Conservation (phyloP, 208 protist genomes). For the Wallacemonas sp. region DNA sequence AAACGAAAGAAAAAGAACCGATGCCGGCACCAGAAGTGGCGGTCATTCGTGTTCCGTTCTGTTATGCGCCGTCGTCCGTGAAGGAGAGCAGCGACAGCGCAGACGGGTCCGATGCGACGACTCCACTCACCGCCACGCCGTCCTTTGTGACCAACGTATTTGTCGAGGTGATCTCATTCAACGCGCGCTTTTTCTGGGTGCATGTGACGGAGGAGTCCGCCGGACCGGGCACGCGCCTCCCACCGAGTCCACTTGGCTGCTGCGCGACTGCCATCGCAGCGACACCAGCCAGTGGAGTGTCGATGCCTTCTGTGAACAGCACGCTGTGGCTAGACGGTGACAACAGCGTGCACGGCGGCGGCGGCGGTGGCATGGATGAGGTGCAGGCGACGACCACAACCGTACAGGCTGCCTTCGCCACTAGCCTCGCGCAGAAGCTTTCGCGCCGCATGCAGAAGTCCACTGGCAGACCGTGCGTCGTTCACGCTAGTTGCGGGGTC, state of each 20-base stretch:
- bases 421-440: conserved; percentile 41
- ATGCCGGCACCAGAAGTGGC: conserved; percentile 24
- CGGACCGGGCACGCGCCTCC: background rate
- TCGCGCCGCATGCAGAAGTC: conserved; percentile 22
- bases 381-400: conserved; percentile 1
- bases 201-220: conserved; percentile 49
- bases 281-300: background rate
- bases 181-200: conserved; percentile 58
- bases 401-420: conserved; percentile 35
- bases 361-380: conserved; percentile 1
- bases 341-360: background rate
- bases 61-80: background rate
- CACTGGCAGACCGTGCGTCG: conserved; percentile 3
- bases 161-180: conserved; percentile 47
- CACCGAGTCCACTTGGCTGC: conserved; percentile 16
- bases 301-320: conserved; percentile 11
- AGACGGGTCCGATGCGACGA: no score
- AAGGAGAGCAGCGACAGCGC: no score
- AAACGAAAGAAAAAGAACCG: no score
- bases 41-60: conserved; percentile 33
- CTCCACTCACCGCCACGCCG: background rate
- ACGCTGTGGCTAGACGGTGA: background rate
- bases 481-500: conserved; percentile 59
- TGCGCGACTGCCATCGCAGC: conserved; percentile 24
- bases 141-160: conserved; percentile 35